phyloP scores from a whole-genome alignment of 2,329 filamentous ascomycete genomes.

The Exophiala lecanii-corni region DNA sequence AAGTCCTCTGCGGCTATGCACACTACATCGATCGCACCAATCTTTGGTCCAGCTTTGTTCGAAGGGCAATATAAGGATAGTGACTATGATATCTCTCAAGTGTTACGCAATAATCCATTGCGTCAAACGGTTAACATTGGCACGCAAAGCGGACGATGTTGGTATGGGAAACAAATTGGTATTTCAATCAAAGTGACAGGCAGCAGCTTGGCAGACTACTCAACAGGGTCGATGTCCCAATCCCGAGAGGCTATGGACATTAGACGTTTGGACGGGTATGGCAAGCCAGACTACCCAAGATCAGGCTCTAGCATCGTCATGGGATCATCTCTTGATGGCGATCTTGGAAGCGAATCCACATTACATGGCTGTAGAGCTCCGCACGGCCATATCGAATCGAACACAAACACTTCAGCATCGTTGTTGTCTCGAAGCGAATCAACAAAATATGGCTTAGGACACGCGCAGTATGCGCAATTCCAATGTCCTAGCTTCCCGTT shows the following conservation, averaged over 20 bases:
- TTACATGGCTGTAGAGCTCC: background rate
- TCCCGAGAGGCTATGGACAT: background rate
- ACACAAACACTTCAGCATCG: slow-evolving; percentile 5
- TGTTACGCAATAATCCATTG: no score
- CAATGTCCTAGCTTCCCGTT: slow-evolving; percentile 13
- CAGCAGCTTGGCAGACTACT: slow-evolving; percentile 14
- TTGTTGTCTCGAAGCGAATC: slow-evolving; percentile 2
- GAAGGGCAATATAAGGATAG: no score
- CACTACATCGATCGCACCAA: no score
- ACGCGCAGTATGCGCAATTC: background rate
- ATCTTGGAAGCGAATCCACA: background rate
- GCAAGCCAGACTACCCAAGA: background rate
- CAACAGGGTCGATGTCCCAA: slow-evolving; percentile 4
- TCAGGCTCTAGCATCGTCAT: background rate
- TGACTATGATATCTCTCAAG: no score
- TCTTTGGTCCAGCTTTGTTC: no score
- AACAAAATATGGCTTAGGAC: background rate
- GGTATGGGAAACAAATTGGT: no score
- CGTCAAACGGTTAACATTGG: no score
- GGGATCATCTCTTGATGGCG: background rate
- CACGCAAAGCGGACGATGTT: no score
- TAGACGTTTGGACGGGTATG: background rate
- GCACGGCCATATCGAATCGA: background rate
- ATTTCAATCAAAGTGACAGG: slow-evolving; percentile 4
- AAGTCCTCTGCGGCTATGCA: no score